A percentile compares a stretch with the other conserved stretches of the same genome.
phyloP scores from a whole-genome alignment of 2,329 filamentous ascomycete species.

The Metarhizium anisopliae region DNA sequence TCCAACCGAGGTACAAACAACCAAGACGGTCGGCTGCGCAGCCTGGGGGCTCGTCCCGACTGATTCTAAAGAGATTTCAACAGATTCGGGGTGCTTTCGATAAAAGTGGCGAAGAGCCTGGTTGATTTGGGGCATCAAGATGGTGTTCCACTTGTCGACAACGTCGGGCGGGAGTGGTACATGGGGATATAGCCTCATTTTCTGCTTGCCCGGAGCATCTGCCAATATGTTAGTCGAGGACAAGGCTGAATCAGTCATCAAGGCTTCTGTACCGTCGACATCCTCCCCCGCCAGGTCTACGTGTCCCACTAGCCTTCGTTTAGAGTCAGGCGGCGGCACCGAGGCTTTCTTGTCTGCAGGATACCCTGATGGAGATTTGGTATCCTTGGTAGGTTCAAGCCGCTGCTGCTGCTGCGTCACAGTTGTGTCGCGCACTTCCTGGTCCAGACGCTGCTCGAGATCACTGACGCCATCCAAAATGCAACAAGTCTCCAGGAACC shows the following conservation, averaged over 20 bases:
- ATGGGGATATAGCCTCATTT: conserved; percentile 51
- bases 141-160: conserved; percentile 63
- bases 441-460: conserved; percentile 42
- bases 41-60: conserved; percentile 60
- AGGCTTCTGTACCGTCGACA: conserved; percentile 11
- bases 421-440: conserved; percentile 30
- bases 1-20: conserved; percentile 66
- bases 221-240: conserved; percentile 4
- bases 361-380: neutral
- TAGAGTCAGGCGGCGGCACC: neutral
- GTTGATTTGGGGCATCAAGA: conserved; percentile 65
- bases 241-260: neutral
- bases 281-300: neutral
- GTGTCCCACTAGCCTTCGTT: neutral
- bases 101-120: conserved; percentile 62
- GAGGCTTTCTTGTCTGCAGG: conserved; percentile 3
- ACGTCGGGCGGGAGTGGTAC: conserved; percentile 49
- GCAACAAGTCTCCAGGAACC: conserved; percentile 51
- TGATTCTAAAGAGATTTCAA: conserved; percentile 68
- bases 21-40: conserved; percentile 63
- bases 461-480: conserved; percentile 51
- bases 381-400: neutral
- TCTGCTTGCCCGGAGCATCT: conserved; percentile 21
- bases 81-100: conserved; percentile 64
- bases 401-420: neutral